These are phyloP conservation scores for Suhomyces tanzawaensis DNA, from an alignment of 805 yeast species.

Conservation along the genomic window DNA sequence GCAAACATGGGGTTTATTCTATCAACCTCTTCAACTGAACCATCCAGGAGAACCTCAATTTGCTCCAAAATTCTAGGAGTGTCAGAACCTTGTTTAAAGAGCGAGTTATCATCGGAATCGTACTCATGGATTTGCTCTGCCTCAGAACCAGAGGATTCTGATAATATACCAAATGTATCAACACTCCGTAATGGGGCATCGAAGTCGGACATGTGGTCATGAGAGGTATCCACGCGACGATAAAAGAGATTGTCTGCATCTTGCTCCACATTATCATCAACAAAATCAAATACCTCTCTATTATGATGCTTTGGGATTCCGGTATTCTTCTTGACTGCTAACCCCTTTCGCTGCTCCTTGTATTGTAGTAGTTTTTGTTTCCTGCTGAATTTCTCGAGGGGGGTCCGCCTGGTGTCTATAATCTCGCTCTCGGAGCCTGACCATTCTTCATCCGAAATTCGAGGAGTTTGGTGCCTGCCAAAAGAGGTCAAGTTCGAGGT, in stretches of 20 bases:
- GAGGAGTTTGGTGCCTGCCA: neutral
- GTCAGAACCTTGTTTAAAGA: neutral
- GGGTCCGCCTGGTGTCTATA: neutral
- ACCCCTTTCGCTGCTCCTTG: slow-evolving; percentile 31
- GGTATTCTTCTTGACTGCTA: slow-evolving; percentile 30
- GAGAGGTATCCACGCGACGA: slow-evolving; percentile 8
- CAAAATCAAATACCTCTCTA: slow-evolving; percentile 15
- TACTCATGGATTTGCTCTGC: neutral
- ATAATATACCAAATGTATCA: slow-evolving; percentile 10
- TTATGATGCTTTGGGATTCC: neutral
- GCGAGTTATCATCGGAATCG: neutral
- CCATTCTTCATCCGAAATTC: neutral
- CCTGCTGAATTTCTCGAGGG: neutral
- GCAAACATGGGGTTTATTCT: slow-evolving; percentile 19
- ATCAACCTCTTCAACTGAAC: slow-evolving; percentile 16
- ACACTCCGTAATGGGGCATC: slow-evolving; percentile 4
- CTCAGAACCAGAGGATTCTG: slow-evolving; percentile 5
- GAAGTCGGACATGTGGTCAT: slow-evolving; percentile 8
- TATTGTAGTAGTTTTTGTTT: neutral
- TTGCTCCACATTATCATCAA: slow-evolving; percentile 18
- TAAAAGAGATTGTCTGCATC: slow-evolving; percentile 8
- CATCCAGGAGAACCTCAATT: slow-evolving; percentile 1
- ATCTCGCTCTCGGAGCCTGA: neutral
- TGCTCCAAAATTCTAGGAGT: neutral
- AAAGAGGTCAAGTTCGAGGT: neutral